A percentile compares a stretch with the other conserved stretches of the same genome.
Evolutionary conservation across 2,329 filamentous ascomycete genomes (phyloP).

Genomic region (Fusarium robinianum): DNA sequence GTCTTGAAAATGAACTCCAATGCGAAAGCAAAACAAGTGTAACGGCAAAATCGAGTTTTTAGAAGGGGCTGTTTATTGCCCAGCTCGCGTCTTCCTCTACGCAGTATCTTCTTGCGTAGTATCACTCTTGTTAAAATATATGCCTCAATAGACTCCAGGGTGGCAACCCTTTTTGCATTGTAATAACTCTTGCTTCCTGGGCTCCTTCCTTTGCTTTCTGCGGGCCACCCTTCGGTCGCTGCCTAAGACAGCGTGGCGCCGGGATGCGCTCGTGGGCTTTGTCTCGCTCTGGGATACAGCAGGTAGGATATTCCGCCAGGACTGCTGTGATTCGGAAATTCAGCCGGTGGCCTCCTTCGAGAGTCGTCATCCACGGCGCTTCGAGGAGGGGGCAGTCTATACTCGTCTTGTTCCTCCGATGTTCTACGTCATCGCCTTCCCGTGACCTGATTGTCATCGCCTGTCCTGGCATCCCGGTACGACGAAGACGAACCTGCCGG

Average conservation of each 20-base stretch:
- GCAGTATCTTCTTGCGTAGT: conserved; percentile 24
- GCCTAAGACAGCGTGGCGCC: conserved; percentile 37
- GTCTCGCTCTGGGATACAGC: conserved; percentile 43
- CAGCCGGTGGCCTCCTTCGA: conserved; percentile 56
- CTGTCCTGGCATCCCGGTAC: conserved; percentile 43
- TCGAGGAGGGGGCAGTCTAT: conserved; percentile 52
- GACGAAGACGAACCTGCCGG: conserved; percentile 50
- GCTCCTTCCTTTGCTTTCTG: conserved; percentile 17
- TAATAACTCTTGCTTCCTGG: conserved; percentile 20
- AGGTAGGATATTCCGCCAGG: conserved; percentile 49
- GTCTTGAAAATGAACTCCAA: no score
- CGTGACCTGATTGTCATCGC: conserved; percentile 39
- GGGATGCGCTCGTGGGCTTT: conserved; percentile 47
- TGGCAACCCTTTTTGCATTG: conserved; percentile 34
- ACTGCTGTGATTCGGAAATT: conserved; percentile 54
- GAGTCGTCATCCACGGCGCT: conserved; percentile 53
- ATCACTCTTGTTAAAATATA: no score
- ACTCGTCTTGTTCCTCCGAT: conserved; percentile 47
- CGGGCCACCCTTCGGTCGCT: conserved; percentile 27
- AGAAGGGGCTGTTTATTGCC: conserved; percentile 41
- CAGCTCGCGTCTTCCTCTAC: conserved; percentile 39
- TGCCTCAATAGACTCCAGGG: no score
- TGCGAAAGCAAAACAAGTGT: no score
- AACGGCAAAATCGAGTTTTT: no score
- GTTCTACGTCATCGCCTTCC: conserved; percentile 45